These are phyloP conservation scores for Bombardia bombarda DNA, from an alignment of 495 filamentous ascomycete species.

Conservation along the genomic window DNA sequence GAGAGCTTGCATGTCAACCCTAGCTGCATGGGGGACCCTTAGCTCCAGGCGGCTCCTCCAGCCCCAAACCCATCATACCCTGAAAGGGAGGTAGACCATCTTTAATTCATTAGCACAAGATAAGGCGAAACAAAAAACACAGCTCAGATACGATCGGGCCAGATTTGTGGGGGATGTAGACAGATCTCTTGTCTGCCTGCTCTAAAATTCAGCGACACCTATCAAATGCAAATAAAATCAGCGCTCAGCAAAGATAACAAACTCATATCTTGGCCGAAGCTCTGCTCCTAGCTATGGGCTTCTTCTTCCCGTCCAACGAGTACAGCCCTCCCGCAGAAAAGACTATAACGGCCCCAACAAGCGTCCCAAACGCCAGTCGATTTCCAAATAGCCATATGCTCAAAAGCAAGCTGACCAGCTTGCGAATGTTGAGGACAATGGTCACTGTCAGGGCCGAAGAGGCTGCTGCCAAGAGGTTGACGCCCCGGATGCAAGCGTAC, in stretches of 20 bases:
- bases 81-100: too few species aligned
- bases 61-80: too few species aligned
- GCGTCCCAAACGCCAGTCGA: slow-evolving; percentile 59
- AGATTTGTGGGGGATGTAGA: too few species aligned
- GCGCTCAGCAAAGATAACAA: too few species aligned
- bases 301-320: slow-evolving; percentile 58
- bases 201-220: too few species aligned
- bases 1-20: slow-evolving; percentile 16
- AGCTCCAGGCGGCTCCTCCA: too few species aligned
- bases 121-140: too few species aligned
- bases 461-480: slow-evolving; percentile 79
- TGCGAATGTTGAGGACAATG: slow-evolving; percentile 90
- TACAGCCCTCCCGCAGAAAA: slow-evolving; percentile 85
- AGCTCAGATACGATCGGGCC: too few species aligned
- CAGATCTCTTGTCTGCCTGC: too few species aligned
- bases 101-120: too few species aligned
- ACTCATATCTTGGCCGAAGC: slow-evolving; percentile 16
- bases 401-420: slow-evolving; percentile 81
- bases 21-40: slow-evolving; percentile 13
- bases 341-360: slow-evolving; percentile 74
- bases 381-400: slow-evolving; percentile 95
- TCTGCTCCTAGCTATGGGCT: slow-evolving; percentile 14
- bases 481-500: slow-evolving; percentile 88
- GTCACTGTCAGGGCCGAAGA: slow-evolving; percentile 91
- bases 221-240: too few species aligned